Base-by-base conservation (phyloP, 1,139 yeast genomes). In the Arxiozyma slooffiae region DNA sequence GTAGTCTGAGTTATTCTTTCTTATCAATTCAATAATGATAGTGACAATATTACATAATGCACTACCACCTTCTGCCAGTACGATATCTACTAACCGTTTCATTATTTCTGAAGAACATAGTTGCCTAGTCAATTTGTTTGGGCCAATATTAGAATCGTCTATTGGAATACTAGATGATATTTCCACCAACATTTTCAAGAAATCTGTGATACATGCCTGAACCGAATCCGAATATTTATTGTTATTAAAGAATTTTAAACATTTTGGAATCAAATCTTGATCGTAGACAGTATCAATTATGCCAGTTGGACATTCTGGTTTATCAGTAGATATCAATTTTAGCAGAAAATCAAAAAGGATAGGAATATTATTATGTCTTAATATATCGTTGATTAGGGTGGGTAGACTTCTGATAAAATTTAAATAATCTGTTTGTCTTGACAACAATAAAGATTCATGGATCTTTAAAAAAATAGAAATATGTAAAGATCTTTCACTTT, bases 1-100 rank as follows among this genome's bases (percentile, higher is more conserved):
- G 68, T 90, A 92, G 68, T 92, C 98, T 3, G 96, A 87, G 67
- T 94, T 94, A 67, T 92, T 92, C 64, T 94, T 92, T 57, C 99
- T 78, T 59, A 94, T 94, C 52, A 92, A 81, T 66, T 92, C 98
- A 62, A 92, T 92, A 44, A 92, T 83, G 46, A 92, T 87, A 7
- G 97, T 96, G 17, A 92, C 97, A 24, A 96, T 95, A 50, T 90
- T 88, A 30, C 95, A 87, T 57, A 92, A 73, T 0, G 96, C 95
- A 52, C 85, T 80, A 0, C 96, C 96, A 44, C 67, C 60, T 37
- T 95, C 94, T 53, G 78, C 71, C 26, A 88, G 72, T 85, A 94
- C 90, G 56, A 85, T 78, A 22, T 77, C 69, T 47, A 94, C 81
- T 48, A 92, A 74, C 50, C 73, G 71, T 44, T 74, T 70, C 26